Percentiles rank a stretch among this genome's conserved stretches.
Evolutionary conservation across 441 rosid species (phyloP).

Genomic region (Populus hybrid): DNA sequence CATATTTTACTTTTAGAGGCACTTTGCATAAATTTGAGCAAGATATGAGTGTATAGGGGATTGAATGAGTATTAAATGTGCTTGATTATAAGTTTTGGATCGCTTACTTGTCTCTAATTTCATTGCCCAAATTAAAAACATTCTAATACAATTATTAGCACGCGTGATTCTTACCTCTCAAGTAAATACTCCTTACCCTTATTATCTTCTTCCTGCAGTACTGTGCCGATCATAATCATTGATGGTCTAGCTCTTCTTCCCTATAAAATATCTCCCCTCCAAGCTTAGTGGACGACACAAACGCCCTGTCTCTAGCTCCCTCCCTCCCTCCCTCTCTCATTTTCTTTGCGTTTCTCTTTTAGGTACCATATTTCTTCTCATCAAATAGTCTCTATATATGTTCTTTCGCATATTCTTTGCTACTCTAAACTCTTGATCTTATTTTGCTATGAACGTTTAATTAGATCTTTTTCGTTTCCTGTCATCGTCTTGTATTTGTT

Average conservation of each 20-base stretch:
- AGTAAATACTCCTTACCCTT: neutral
- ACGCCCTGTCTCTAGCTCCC: neutral
- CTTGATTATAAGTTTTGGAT: too few species aligned
- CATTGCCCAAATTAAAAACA: neutral
- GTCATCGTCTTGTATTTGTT: constrained; percentile 8
- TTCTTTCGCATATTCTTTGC: neutral
- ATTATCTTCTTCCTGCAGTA: constrained; percentile 6
- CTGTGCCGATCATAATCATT: constrained; percentile 14
- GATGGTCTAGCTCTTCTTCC: constrained; percentile 4
- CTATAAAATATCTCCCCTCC: constrained; percentile 28
- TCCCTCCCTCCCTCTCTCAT: neutral
- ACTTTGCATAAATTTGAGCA: too few species aligned
- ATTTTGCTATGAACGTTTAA: neutral
- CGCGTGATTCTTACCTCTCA: constrained; percentile 1
- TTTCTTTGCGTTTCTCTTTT: neutral
- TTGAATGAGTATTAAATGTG: too few species aligned
- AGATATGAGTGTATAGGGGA: too few species aligned
- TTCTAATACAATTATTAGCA: too few species aligned
- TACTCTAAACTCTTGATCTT: neutral
- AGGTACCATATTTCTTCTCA: constrained; percentile 3
- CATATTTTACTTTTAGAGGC: too few species aligned
- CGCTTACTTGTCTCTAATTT: neutral
- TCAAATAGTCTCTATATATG: neutral
- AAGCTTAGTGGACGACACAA: constrained; percentile 20
- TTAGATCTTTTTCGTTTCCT: neutral